A percentile compares a stretch with the other conserved stretches of the same genome.
Conservation (phyloP, 148 eudicot species). For the Chenopodium quinoa region DNA sequence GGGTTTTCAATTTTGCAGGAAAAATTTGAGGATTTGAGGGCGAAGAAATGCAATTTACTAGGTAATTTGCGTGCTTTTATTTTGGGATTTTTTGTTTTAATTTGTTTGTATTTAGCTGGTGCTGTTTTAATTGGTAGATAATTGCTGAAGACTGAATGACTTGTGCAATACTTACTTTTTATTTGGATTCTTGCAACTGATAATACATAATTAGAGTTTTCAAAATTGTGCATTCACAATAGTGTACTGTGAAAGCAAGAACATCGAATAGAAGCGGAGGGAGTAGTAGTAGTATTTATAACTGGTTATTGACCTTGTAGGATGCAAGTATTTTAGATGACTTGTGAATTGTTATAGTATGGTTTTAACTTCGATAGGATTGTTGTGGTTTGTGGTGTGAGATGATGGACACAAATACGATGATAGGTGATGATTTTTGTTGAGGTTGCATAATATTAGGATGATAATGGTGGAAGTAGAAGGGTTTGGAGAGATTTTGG, state of each 20-base stretch:
- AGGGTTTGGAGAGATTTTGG: background rate
- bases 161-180: no score
- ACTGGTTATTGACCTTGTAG: background rate
- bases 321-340: background rate
- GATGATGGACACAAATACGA: background rate
- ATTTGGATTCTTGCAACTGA: no score
- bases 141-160: background rate
- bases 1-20: constrained; percentile 43
- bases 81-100: no score
- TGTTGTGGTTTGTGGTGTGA: background rate
- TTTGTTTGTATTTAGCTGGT: background rate
- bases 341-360: no score
- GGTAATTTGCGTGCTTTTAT: constrained; percentile 40
- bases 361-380: background rate
- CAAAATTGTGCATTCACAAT: no score
- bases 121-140: background rate
- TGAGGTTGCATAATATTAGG: background rate
- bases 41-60: constrained; percentile 78
- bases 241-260: no score
- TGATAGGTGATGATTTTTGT: background rate
- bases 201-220: no score
- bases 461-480: background rate
- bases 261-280: no score
- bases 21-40: constrained; percentile 64
- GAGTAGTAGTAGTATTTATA: no score